A percentile compares a stretch with the other conserved stretches of the same genome.
Evolutionary conservation across 129 eudicot species (phyloP).

Genomic region (Tagetes patula): DNA sequence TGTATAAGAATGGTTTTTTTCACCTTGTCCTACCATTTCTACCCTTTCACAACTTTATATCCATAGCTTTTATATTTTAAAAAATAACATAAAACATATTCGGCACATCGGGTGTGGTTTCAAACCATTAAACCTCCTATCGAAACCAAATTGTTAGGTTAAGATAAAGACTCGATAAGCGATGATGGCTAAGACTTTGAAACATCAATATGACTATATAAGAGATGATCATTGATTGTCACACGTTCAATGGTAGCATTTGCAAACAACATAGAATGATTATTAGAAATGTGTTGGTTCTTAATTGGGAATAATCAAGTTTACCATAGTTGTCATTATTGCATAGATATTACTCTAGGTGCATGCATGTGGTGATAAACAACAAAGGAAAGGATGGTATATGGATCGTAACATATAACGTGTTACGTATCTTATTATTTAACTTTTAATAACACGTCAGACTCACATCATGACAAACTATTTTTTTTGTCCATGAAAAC

Average conservation of each 20-base stretch:
- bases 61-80: too few relatives aligned
- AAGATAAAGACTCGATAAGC: neutral
- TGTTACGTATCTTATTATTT: neutral
- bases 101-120: neutral
- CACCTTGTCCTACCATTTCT: slow-evolving; percentile 10
- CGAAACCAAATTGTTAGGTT: slow-evolving; percentile 11
- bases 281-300: slow-evolving; percentile 13
- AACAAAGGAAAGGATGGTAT: too few relatives aligned
- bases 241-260: neutral
- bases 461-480: neutral
- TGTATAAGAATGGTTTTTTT: slow-evolving; percentile 19
- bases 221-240: slow-evolving; percentile 7
- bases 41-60: neutral
- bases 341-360: slow-evolving; percentile 9
- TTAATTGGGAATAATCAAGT: neutral
- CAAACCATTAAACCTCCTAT: neutral
- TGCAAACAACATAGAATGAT: slow-evolving; percentile 3
- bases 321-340: neutral
- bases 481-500: too few relatives aligned
- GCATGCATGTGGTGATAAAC: neutral
- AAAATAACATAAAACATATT: neutral
- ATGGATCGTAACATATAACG: neutral
- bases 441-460: neutral
- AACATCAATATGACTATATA: neutral
- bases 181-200: neutral